phyloP scores from a whole-genome alignment of 177 flowering plant species.

The Telopea speciosissima region DNA sequence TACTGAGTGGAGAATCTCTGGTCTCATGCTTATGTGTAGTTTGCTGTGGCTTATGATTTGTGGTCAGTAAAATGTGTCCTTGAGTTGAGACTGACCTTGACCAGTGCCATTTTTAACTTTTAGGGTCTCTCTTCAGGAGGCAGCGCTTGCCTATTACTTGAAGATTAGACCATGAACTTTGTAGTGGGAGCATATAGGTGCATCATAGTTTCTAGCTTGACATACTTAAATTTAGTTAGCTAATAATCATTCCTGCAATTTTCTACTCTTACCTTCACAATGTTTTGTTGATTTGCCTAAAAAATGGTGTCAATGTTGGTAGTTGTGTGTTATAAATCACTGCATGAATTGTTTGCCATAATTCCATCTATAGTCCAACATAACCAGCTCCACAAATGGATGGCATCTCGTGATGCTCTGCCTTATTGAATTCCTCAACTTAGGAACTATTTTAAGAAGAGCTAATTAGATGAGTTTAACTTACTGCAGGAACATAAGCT shows the following conservation, averaged over 20 bases:
- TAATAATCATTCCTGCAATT: background rate
- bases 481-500: background rate
- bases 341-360: background rate
- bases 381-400: background rate
- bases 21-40: no score
- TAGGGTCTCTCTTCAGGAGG: background rate
- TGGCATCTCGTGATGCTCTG: background rate
- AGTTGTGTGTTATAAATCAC: background rate
- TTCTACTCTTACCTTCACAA: background rate
- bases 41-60: no score
- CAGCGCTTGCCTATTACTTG: background rate
- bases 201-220: background rate
- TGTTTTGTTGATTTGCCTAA: background rate
- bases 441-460: background rate
- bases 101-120: no score
- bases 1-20: no score
- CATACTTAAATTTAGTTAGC: background rate
- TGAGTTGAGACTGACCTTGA: no score
- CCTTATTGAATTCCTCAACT: background rate
- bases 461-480: background rate
- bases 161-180: background rate
- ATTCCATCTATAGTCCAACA: background rate
- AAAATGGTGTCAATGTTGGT: background rate
- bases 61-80: no score
- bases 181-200: background rate